Percentiles rank a stretch among this genome's conserved stretches.
Conservation (phyloP, 257 asterid genomes). For the Plantago major region DNA sequence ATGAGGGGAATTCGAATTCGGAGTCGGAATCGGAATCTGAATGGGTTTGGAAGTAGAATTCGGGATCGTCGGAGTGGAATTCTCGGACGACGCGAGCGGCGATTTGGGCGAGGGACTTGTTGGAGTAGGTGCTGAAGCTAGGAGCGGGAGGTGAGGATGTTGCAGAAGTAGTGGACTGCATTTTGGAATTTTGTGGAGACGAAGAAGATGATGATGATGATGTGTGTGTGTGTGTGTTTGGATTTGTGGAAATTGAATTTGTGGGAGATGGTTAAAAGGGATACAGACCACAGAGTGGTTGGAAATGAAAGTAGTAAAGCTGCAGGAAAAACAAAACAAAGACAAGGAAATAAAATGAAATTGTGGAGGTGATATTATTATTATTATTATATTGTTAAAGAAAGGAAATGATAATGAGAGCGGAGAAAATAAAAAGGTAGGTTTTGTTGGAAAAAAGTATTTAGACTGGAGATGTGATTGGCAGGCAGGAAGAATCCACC, state of each 20-base stretch:
- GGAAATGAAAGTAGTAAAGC: too few species aligned
- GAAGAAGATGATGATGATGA: not conserved
- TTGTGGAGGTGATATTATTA: too few species aligned
- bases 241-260: not conserved
- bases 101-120: slow-evolving; percentile 26
- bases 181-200: not conserved
- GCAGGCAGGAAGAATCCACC: too few species aligned
- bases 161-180: slow-evolving; percentile 23
- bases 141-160: slow-evolving; percentile 29
- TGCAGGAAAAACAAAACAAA: too few species aligned
- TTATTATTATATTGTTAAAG: too few species aligned
- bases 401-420: too few species aligned
- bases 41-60: slow-evolving; percentile 22
- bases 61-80: slow-evolving; percentile 26
- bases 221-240: not conserved
- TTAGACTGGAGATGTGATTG: too few species aligned
- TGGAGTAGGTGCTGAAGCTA: slow-evolving; percentile 51
- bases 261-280: slow-evolving; percentile 24
- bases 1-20: slow-evolving; percentile 38
- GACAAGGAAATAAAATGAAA: too few species aligned
- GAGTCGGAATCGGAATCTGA: slow-evolving; percentile 21
- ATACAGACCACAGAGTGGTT: too few species aligned
- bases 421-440: too few species aligned
- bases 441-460: too few species aligned
- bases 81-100: slow-evolving; percentile 49